Base-by-base conservation (phyloP, 2,329 filamentous ascomycete genomes). In the Thielaviopsis euricoi region DNA sequence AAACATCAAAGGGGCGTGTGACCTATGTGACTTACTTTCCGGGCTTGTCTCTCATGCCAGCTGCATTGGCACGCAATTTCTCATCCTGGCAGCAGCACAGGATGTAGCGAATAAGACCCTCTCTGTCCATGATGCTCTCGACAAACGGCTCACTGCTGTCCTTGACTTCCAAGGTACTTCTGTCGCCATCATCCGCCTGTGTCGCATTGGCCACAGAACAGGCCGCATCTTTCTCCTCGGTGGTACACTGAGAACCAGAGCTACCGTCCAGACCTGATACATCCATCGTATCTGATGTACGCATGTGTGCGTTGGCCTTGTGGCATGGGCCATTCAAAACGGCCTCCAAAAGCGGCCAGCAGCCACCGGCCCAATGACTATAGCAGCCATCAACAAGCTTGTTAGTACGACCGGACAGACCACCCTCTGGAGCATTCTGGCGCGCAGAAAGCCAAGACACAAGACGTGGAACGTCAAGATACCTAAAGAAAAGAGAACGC, bases 351-450 rank as follows among this genome's bases (percentile, higher is more conserved):
- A 98, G 72, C 52, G 91, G 85, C 88, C 90, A 98, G 73, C 90
- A 97, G 57, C 86, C 87, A 57, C 93, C 93, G 37, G 95, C 86
- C 93, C 93, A 98, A 71, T 96, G 91, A 68, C 88, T 95, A 73
- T 98, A 98, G 73, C 93, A 98, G 52, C 91, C 93, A 70, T 98
- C 93, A 33, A 97, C 93, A 33, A 98, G 78, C 73, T 98, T 98
- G 76, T 97, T 97, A 26, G 91, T 95, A 64, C 93, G 85, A 61
- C 93, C 93, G 48, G 88, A 86, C 67, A 95, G 90, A 40, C 93
- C 93, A 62, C 90, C 90, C 69, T 97, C 93, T 3, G 91, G 93
- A 29, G 83, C 82, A 68, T 91, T 87, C 70, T 98, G 93, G 60
- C 89, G 84, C 51, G 87, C 83, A 7, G 89, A 91, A 46, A 98